Evolutionary conservation across 441 rosid species (phyloP).

Genomic region (Eruca vesicaria): DNA sequence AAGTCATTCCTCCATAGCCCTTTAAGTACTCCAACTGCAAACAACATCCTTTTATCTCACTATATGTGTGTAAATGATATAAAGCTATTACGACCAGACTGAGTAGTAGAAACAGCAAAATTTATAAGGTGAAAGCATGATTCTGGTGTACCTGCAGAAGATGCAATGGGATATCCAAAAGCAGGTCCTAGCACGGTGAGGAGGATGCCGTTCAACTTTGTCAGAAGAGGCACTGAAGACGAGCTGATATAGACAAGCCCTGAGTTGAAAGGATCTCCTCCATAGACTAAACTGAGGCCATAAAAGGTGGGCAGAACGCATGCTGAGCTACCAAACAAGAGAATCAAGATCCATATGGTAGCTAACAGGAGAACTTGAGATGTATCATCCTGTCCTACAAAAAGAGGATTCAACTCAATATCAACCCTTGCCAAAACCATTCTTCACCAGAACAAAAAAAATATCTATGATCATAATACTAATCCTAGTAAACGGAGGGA

Average conservation of each 20-base stretch:
- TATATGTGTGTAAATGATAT: no score
- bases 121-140: background rate
- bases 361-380: conserved; percentile 82
- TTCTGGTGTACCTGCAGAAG: conserved; percentile 65
- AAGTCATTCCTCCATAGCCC: conserved; percentile 91
- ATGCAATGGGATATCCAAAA: conserved; percentile 73
- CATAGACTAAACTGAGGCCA: conserved; percentile 57
- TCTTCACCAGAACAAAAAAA: background rate
- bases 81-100: no score
- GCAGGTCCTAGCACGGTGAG: conserved; percentile 62
- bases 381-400: conserved; percentile 92
- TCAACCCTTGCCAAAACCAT: conserved; percentile 34
- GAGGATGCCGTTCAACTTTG: conserved; percentile 58
- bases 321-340: conserved; percentile 62
- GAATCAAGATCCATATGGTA: conserved; percentile 79
- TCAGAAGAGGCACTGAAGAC: conserved; percentile 50
- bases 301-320: conserved; percentile 59
- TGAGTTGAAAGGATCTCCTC: conserved; percentile 52
- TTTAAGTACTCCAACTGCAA: conserved; percentile 72
- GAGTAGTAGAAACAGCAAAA: background rate
- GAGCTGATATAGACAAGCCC: conserved; percentile 41
- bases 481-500: background rate
- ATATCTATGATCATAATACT: background rate
- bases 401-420: conserved; percentile 71
- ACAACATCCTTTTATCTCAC: conserved; percentile 8